phyloP scores from a whole-genome alignment of 306 rosid species.

The Pueraria montana region DNA sequence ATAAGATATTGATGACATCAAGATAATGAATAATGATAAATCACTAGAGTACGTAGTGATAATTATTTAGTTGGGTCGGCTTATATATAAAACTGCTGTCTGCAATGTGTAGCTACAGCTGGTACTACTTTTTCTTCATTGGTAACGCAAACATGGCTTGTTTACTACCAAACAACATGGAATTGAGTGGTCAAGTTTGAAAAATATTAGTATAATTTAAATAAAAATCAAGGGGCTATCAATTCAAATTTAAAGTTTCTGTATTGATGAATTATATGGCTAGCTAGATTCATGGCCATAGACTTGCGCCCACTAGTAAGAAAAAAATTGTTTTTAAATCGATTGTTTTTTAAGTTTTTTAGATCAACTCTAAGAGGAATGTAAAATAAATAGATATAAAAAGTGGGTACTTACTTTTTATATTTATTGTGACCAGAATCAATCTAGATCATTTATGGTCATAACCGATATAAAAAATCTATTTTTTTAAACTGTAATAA shows the following conservation, averaged over 20 bases:
- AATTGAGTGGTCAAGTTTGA: background rate
- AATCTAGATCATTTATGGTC: no score
- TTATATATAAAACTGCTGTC: background rate
- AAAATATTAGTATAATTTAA: background rate
- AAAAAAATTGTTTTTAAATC: no score
- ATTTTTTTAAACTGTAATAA: no score
- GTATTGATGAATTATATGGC: background rate
- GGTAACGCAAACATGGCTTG: background rate
- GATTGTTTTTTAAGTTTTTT: no score
- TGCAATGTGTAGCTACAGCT: background rate
- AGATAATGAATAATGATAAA: background rate
- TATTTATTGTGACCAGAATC: no score
- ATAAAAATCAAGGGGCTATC: background rate
- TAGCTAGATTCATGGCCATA: background rate
- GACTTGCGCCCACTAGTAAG: no score
- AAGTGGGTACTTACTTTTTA: no score
- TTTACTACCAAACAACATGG: background rate
- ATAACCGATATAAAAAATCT: no score
- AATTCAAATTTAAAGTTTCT: background rate
- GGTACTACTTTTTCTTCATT: no score
- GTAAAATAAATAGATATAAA: no score
- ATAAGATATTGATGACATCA: background rate
- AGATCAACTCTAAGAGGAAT: no score
- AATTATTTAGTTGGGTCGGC: conserved; percentile 10
- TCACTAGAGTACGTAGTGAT: no score